Base-by-base conservation (phyloP, 176 grass and related monocot species). In the Triticum monococcum region DNA sequence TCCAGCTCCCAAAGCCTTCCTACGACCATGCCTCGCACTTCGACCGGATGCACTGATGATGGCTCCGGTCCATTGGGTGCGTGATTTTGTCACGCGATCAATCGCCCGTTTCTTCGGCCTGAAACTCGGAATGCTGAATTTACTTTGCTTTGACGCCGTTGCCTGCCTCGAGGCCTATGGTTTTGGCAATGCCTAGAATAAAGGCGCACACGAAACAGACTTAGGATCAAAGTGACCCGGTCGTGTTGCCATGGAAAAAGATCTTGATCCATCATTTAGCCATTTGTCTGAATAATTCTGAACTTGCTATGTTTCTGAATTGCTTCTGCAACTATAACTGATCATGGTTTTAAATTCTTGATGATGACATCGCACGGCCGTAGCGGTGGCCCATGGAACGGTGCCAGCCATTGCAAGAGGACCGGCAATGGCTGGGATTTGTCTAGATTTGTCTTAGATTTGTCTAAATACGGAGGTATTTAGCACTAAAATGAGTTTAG, bases 41-140 rank as follows among this genome's bases (percentile, higher is more conserved):
- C 3, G 70, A 50, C 26, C 78, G 59, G 78, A 89, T 89, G 88
- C 50, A 36, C 78, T 81, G 83, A 79, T 80, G 89, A 83, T 50
- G 61, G 72, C 72, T 86, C 36, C 54, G 18, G 7, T 40, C 12
- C 2, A 16, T 32, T 66, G 8, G 3, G 7, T 24, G 60, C 23
- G 18, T 0, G 41, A 30, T 32, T 41, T 13, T 0, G 6, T 12
- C 3, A 5, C 28, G 38, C 40, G 61, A 40, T 63, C 22, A 5
- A 8, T n/a, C 12, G 22, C 48, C 48, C 48, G 56, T 56, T 81
- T 32, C 77, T 82, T 37, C 35, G 38, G 23, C 41, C 65, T 43
- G 64, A 64, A 56, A 32, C 26, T 64, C 64, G 50, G 31, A 37
- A 48, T 52, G 26, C 43, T 78, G 40, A 72, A 45, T 24, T 24